Evolutionary conservation across 441 rosid species (phyloP), one percentile per base, ranked within the genome.

Genomic region (Brassica hybrid): DNA sequence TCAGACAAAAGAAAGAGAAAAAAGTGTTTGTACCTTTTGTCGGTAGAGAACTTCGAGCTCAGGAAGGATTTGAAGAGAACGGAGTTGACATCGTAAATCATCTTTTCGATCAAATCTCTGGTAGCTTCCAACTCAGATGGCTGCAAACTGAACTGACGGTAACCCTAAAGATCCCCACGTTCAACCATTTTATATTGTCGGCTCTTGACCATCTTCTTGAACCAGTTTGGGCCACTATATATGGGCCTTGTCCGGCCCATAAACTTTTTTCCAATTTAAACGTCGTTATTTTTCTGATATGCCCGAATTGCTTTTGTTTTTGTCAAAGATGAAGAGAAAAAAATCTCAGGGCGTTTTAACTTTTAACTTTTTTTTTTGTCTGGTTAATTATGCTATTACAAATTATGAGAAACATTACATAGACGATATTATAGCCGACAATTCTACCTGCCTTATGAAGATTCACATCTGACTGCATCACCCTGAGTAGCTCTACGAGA

Each of bases 41-140:
- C 97, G 23, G 98, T 90, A 61, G 93, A 76, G 75, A 93, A 96
- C 86, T 91, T 95, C 86, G 91, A 96, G 85, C 97, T 93, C 83
- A 95, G 91, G 90, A 95, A 95, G 9, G 97, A 88, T 30, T 87
- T 94, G 89, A 95, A 95, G 69, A 88, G 91, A 59, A 0, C 89
- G 16, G 98, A 95, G 85, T 87, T 93, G 57, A 95, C 97, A 91
- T 93, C 98, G 94, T 95, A 93, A 64, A 95, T 95, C 99, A 95
- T 95, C 56, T 48, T 30, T 59, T 75, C 64, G 27, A 65, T 17
- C 59, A 58, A 41, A 36, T 59, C 21, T 52, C 67, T 62, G 12
- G 48, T 18, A 3, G 5, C 59, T 65, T 65, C 54, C 17, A 34
- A 54, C 56, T 73, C 71, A 30, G 52, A 5, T 45, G 74, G 67